phyloP scores from a whole-genome alignment of 192 early-diverging fungal genomes.

The Helicostylum pulchrum region DNA sequence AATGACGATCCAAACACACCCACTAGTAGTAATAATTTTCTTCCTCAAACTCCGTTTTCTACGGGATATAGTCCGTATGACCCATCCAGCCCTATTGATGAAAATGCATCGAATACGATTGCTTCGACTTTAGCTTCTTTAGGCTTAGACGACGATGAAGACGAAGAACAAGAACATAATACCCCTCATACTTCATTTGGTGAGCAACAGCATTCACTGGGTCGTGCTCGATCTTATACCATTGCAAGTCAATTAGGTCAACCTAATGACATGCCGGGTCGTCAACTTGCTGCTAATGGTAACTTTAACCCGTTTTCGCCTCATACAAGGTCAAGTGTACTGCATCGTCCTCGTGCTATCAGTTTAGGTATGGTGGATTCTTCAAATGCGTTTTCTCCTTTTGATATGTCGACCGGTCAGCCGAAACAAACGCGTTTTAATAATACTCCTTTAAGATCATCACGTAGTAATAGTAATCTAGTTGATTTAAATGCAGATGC shows the following conservation, averaged over 20 bases:
- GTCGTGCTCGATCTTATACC: conserved; percentile 21
- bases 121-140: conserved; percentile 30
- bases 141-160: conserved; percentile 27
- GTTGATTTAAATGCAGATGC: conserved; percentile 12
- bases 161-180: conserved; percentile 10
- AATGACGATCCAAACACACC: conserved; percentile 4
- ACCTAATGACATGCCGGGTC: not conserved
- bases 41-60: not conserved
- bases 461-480: conserved; percentile 1
- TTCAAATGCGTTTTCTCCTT: conserved; percentile 12
- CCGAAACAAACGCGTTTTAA: not conserved
- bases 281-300: conserved; percentile 1
- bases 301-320: conserved; percentile 16
- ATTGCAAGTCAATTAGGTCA: conserved; percentile 1
- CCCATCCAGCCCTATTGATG: conserved; percentile 10
- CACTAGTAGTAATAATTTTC: too few species aligned
- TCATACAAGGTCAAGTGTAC: conserved; percentile 10
- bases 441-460: conserved; percentile 6
- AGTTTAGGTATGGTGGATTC: conserved; percentile 29
- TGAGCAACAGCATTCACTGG: not conserved
- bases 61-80: conserved; percentile 8
- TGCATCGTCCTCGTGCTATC: conserved; percentile 23
- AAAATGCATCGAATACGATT: conserved; percentile 23
- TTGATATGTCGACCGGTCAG: conserved; percentile 4
- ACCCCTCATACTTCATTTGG: not conserved